A percentile compares a stretch with the other conserved stretches of the same genome.
Evolutionary conservation across 2,329 filamentous ascomycete genomes (phyloP).

Genomic region (Ascochyta clinopodiicola): DNA sequence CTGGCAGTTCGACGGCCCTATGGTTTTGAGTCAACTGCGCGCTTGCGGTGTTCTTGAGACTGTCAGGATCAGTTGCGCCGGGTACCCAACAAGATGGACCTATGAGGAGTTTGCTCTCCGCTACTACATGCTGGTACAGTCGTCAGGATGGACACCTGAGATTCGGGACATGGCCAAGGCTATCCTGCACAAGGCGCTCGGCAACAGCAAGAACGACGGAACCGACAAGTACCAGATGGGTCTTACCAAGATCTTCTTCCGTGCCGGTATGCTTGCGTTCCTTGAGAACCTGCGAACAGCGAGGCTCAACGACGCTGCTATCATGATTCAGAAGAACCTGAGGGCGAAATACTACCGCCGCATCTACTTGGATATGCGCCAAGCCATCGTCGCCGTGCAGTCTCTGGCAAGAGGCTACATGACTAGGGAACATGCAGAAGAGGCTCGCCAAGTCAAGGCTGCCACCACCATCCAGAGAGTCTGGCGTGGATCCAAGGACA

Average conservation of each 20-base stretch:
- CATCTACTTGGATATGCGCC: conserved; percentile 85
- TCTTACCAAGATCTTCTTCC: conserved; percentile 99
- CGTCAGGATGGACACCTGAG: conserved; percentile 87
- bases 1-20: conserved; percentile 98
- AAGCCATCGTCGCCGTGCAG: conserved; percentile 81
- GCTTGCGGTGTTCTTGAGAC: conserved; percentile 99
- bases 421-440: conserved; percentile 77
- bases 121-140: conserved; percentile 97
- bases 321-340: conserved; percentile 99
- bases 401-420: conserved; percentile 77
- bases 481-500: conserved; percentile 91
- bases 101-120: conserved; percentile 97
- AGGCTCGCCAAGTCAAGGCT: conserved; percentile 81
- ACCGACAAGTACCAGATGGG: conserved; percentile 97
- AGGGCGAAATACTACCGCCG: conserved; percentile 93
- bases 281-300: conserved; percentile 91
- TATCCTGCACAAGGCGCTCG: conserved; percentile 87
- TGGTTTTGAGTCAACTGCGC: conserved; percentile 96
- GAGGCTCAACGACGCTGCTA: conserved; percentile 89
- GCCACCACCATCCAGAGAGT: conserved; percentile 94
- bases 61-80: conserved; percentile 94
- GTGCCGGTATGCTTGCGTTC: conserved; percentile 97
- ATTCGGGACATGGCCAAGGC: conserved; percentile 93
- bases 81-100: conserved; percentile 97
- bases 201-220: conserved; percentile 64